Percentiles rank a stretch among this genome's conserved stretches.
These are phyloP conservation scores for Saturnispora dispora DNA, from an alignment of 805 yeast genomes.

Conservation along the genomic window DNA sequence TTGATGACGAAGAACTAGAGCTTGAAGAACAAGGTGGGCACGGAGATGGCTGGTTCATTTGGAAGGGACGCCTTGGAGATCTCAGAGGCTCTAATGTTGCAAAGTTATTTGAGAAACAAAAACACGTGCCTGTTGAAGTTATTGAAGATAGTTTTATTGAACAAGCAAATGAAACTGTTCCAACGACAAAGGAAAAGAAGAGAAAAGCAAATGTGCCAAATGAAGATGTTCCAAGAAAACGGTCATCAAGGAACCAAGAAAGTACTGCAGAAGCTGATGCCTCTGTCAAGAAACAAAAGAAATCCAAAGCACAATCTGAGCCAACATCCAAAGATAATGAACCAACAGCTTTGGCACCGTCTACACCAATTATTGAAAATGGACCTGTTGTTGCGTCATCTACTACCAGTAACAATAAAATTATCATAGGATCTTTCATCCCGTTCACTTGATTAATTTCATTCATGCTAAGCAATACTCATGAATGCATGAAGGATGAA, in stretches of 20 bases:
- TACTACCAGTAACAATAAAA: slow-evolving; percentile 9
- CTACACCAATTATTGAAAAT: background rate
- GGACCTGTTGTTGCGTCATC: slow-evolving; percentile 11
- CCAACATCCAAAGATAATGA: background rate
- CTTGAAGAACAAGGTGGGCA: slow-evolving; percentile 95
- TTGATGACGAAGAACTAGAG: slow-evolving; percentile 84
- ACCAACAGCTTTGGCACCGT: background rate
- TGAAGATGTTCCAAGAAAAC: background rate
- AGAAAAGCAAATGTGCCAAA: background rate
- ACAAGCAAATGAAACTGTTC: background rate
- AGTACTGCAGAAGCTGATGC: background rate
- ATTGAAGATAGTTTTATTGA: background rate
- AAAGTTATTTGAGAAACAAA: background rate
- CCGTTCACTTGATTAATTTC: background rate
- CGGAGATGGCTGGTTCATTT: slow-evolving; percentile 92
- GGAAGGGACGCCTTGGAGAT: slow-evolving; percentile 82
- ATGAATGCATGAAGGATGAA: background rate
- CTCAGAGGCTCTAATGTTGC: slow-evolving; percentile 15
- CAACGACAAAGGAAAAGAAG: background rate
- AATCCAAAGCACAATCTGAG: background rate
- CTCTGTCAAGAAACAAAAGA: background rate
- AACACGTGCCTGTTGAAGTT: background rate
- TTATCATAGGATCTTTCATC: slow-evolving; percentile 14
- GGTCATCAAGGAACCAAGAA: background rate
- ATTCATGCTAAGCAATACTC: background rate